Base-by-base conservation (phyloP, 768 basidiomycete species). In the Rubroboletus pulcherrimus region DNA sequence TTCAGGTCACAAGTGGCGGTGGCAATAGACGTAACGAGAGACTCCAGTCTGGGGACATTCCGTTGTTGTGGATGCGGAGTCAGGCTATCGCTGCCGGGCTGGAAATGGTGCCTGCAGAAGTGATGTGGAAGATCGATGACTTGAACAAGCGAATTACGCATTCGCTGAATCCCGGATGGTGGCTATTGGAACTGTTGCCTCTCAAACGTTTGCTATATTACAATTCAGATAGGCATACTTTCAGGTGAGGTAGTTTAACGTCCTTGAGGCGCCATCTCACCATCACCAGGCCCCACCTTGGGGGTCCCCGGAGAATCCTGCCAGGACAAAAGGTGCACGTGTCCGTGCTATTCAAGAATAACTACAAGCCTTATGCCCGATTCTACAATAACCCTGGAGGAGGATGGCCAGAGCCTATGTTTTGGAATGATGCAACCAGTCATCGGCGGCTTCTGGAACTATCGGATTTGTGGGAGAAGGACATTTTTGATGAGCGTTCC, bases 321-420 rank as follows among this genome's bases (percentile, higher is more conserved):
- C 66, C 59, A 0, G 69, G 69, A 14, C 70, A 71, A 40, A 72
- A 63, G 40, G 62, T 71, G n/a, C 69, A 70, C 47, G 64, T 71
- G 7, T 72, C 69, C 1, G 70, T 44, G 30, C 35, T 70, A 1
- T 70, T 68, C 65, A 71, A 65, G 56, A 54, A 57, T 42, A 62
- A 71, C 29, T 71, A 71, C 57, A 70, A 63, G 37, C 62, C 69
- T 7, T 43, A 33, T 40, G 68, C 66, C 1, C 59, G 26, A 24
- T 68, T 71, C 50, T 59, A 51, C 46, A 64, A 58, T 26, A 64
- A 56, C 8, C 44, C 59, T 6, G 57, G 59, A 35, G 57, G 59
- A 35, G 44, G 55, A 17, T 71, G 69, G 69, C 70, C 64, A 5
- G 68, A 63, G 12, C 53, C 66, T 1, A 64, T 70, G 65, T 67